These are phyloP conservation scores for Candida tammaniensis DNA, from an alignment of 805 yeast species.

Conservation along the genomic window DNA sequence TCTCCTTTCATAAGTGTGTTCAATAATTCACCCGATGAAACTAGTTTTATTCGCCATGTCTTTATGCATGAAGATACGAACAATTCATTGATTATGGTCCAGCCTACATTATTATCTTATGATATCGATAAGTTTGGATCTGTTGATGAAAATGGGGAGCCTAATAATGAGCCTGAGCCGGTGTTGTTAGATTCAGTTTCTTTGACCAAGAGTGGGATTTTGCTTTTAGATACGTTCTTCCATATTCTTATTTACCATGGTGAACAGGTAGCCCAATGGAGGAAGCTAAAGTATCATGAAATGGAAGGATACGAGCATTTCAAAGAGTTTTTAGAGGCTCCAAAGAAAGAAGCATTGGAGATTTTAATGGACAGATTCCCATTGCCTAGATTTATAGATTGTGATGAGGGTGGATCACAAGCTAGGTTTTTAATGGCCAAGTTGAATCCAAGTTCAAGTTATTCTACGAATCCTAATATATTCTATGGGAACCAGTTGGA, in stretches of 20 bases:
- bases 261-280: constrained; percentile 64
- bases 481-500: constrained; percentile 28
- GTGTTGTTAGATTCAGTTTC: constrained; percentile 93
- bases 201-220: constrained; percentile 80
- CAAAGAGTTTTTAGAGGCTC: constrained; percentile 57
- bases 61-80: constrained; percentile 88
- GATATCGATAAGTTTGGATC: constrained; percentile 45
- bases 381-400: constrained; percentile 86
- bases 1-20: constrained; percentile 94
- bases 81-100: constrained; percentile 94
- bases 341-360: constrained; percentile 64
- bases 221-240: constrained; percentile 79
- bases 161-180: constrained; percentile 70
- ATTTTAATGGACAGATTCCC: constrained; percentile 66
- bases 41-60: constrained; percentile 93
- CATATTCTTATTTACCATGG: constrained; percentile 69
- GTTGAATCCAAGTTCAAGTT: constrained; percentile 89
- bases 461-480: constrained; percentile 33
- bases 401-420: constrained; percentile 98
- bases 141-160: constrained; percentile 28
- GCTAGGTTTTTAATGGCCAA: constrained; percentile 95
- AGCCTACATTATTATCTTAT: constrained; percentile 82
- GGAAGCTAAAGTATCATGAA: constrained; percentile 61
- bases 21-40: constrained; percentile 98
- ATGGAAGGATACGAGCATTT: constrained; percentile 58